phyloP scores from a whole-genome alignment of 164 flowering plant species.

The Pachysandra terminalis region DNA sequence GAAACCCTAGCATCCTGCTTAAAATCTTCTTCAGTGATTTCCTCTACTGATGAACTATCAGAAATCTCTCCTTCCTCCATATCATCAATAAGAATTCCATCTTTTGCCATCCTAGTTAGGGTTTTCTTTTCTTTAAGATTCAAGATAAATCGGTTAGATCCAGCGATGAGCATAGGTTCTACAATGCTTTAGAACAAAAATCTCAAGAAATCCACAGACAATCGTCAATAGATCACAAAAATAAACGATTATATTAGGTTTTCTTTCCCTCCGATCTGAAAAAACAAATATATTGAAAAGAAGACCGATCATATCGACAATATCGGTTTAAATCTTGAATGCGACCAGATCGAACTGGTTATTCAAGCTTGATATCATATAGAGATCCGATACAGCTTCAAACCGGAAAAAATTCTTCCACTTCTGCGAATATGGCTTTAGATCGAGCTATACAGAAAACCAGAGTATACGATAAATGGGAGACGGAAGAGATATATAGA shows the following conservation, averaged over 20 bases:
- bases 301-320: no score
- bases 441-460: background rate
- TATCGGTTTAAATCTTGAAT: background rate
- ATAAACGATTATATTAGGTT: constrained; percentile 12
- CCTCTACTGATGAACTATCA: constrained; percentile 58
- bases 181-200: background rate
- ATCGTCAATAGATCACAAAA: background rate
- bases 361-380: background rate
- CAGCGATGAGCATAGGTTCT: constrained; percentile 19
- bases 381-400: background rate
- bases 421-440: background rate
- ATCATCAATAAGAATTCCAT: constrained; percentile 27
- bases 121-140: constrained; percentile 19
- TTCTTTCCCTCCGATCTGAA: constrained; percentile 4
- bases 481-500: no score
- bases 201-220: no score
- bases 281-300: no score
- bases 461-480: no score
- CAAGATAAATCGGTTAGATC: constrained; percentile 22
- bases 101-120: constrained; percentile 32
- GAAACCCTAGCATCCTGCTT: constrained; percentile 28
- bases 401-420: background rate
- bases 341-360: no score
- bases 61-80: constrained; percentile 83
- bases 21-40: constrained; percentile 54